Percentiles rank a stretch among this genome's conserved stretches.
phyloP scores from a whole-genome alignment of 2,329 filamentous ascomycete species.

The Hirsutella rhossiliensis region DNA sequence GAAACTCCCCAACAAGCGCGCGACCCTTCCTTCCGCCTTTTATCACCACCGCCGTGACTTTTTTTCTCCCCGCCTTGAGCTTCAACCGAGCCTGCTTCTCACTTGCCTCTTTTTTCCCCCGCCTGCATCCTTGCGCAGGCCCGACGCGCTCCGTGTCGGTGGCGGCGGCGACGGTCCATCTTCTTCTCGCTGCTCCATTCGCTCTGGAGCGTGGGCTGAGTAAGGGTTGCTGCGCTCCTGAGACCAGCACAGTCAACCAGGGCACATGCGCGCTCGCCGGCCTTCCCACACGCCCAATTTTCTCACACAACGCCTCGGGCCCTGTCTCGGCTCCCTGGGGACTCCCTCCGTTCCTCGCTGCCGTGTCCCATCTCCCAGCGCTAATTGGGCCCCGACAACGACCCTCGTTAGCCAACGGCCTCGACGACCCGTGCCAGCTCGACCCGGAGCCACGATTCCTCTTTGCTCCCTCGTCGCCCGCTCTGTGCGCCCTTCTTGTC shows the following conservation, averaged over 20 bases:
- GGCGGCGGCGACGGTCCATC: background rate
- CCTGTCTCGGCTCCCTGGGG: too few relatives aligned
- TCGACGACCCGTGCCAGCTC: background rate
- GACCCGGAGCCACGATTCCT: background rate
- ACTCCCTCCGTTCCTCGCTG: too few relatives aligned
- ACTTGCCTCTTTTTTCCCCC: background rate
- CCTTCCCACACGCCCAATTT: too few relatives aligned
- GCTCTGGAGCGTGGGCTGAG: too few relatives aligned
- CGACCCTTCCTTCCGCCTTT: slow-evolving; percentile 8
- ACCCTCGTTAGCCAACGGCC: background rate
- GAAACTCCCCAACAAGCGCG: slow-evolving; percentile 14
- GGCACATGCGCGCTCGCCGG: too few relatives aligned
- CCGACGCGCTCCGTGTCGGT: background rate
- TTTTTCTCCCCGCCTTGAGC: background rate
- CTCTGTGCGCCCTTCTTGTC: background rate
- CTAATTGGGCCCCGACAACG: too few relatives aligned
- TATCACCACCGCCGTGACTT: background rate
- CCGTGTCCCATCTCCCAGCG: too few relatives aligned
- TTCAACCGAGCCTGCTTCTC: slow-evolving; percentile 1
- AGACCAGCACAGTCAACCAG: too few relatives aligned
- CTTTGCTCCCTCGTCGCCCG: background rate
- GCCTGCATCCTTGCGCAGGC: background rate
- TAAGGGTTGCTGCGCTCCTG: too few relatives aligned
- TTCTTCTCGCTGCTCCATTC: too few relatives aligned
- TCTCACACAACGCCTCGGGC: too few relatives aligned